Evolutionary conservation across 2,329 filamentous ascomycete species (phyloP).

Genomic region (Aspergillus vadensis): DNA sequence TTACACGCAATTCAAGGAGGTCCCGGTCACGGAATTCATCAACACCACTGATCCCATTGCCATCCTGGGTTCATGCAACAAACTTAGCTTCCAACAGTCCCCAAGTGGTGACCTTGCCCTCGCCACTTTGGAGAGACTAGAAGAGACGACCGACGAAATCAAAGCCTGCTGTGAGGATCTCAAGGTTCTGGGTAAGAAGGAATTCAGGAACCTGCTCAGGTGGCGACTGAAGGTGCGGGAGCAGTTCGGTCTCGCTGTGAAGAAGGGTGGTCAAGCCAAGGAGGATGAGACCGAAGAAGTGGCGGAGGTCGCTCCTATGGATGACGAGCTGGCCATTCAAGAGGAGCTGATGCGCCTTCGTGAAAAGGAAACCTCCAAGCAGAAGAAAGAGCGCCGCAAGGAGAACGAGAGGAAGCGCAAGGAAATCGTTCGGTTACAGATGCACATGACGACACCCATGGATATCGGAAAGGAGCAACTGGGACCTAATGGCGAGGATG

Average conservation of each 20-base stretch:
- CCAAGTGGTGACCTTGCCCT: slow-evolving; percentile 81
- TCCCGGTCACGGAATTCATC: slow-evolving; percentile 87
- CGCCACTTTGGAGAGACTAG: slow-evolving; percentile 79
- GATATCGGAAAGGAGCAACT: slow-evolving; percentile 91
- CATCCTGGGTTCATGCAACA: slow-evolving; percentile 83
- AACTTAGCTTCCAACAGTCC: slow-evolving; percentile 78
- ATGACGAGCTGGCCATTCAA: slow-evolving; percentile 88
- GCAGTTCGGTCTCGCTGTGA: slow-evolving; percentile 81
- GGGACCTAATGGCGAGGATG: slow-evolving; percentile 74
- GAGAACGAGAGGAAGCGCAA: slow-evolving; percentile 95
- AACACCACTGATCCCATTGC: slow-evolving; percentile 91
- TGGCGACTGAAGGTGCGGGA: slow-evolving; percentile 91
- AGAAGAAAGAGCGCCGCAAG: slow-evolving; percentile 78
- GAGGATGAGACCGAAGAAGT: slow-evolving; percentile 68
- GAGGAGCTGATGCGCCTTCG: slow-evolving; percentile 81
- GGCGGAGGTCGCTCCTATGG: slow-evolving; percentile 83
- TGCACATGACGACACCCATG: slow-evolving; percentile 94
- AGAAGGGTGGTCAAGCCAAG: slow-evolving; percentile 61
- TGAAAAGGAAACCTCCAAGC: slow-evolving; percentile 74
- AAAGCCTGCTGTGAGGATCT: slow-evolving; percentile 76
- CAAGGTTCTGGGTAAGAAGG: slow-evolving; percentile 87
- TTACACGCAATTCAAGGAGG: slow-evolving; percentile 87
- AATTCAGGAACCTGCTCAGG: slow-evolving; percentile 85
- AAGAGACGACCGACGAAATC: slow-evolving; percentile 84
- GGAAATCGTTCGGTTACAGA: slow-evolving; percentile 93